These are phyloP conservation scores for Sclerotinia spermophila DNA, from an alignment of 2,329 filamentous ascomycete genomes.

Conservation along the genomic window DNA sequence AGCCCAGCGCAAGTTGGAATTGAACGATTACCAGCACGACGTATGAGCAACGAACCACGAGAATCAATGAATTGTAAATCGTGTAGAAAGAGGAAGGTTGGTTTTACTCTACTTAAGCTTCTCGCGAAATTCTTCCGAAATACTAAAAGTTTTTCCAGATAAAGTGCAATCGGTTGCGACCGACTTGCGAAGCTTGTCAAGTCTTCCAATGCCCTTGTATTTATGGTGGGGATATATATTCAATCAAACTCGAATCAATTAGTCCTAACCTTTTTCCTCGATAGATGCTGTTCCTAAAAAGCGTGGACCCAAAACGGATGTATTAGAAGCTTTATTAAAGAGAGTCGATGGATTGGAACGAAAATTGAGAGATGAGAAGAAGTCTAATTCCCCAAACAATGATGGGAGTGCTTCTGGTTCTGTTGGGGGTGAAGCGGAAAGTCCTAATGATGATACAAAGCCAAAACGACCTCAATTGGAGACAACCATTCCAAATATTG, in stretches of 20 bases:
- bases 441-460: constrained; percentile 37
- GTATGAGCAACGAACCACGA: constrained; percentile 55
- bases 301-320: constrained; percentile 84
- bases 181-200: constrained; percentile 83
- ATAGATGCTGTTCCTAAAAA: constrained; percentile 86
- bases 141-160: constrained; percentile 54
- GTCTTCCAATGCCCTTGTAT: constrained; percentile 85
- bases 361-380: constrained; percentile 67
- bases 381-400: constrained; percentile 34
- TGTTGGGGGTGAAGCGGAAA: constrained; percentile 27
- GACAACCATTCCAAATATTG: constrained; percentile 34
- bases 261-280: constrained; percentile 18
- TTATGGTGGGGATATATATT: constrained; percentile 64
- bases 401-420: constrained; percentile 24
- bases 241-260: not conserved
- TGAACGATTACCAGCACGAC: constrained; percentile 36
- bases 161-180: constrained; percentile 83
- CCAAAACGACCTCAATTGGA: constrained; percentile 40
- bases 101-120: constrained; percentile 24
- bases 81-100: constrained; percentile 85
- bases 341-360: constrained; percentile 82
- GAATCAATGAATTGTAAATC: constrained; percentile 97
- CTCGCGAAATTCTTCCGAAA: constrained; percentile 24
- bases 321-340: constrained; percentile 78
- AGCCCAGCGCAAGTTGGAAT: constrained; percentile 37